These are phyloP conservation scores for Pseudogymnoascus sp. DNA, from an alignment of 2,329 filamentous ascomycete genomes.

Conservation along the genomic window DNA sequence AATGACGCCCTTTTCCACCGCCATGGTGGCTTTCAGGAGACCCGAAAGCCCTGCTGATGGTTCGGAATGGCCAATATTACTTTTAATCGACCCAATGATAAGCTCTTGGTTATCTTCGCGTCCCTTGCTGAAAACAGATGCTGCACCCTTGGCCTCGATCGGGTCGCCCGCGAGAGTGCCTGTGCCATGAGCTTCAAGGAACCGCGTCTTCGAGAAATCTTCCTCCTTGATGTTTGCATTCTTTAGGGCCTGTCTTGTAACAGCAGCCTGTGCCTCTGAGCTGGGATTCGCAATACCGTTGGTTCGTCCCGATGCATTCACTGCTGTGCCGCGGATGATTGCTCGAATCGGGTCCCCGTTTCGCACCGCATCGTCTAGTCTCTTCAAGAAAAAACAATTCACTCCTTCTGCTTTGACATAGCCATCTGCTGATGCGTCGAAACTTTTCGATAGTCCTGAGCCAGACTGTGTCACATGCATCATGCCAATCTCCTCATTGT, in stretches of 20 bases:
- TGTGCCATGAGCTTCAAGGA: slow-evolving; percentile 8
- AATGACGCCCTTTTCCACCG: slow-evolving; percentile 26
- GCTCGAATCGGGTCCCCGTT: slow-evolving; percentile 51
- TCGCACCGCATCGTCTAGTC: slow-evolving; percentile 46
- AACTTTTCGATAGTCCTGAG: slow-evolving; percentile 24
- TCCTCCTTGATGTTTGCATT: slow-evolving; percentile 12
- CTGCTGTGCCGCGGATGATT: slow-evolving; percentile 44
- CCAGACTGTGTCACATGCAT: slow-evolving; percentile 36
- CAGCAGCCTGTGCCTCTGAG: slow-evolving; percentile 32
- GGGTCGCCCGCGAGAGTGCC: slow-evolving; percentile 15
- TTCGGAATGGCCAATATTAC: slow-evolving; percentile 25
- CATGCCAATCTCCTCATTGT: neutral
- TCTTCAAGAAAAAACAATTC: slow-evolving; percentile 52
- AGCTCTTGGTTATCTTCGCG: slow-evolving; percentile 12
- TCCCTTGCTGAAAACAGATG: slow-evolving; percentile 17
- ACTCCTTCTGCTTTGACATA: slow-evolving; percentile 58
- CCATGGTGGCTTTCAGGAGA: slow-evolving; percentile 22
- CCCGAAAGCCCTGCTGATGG: slow-evolving; percentile 18
- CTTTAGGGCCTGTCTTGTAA: neutral
- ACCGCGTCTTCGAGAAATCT: neutral
- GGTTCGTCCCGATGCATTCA: slow-evolving; percentile 50
- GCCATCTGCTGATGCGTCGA: slow-evolving; percentile 51
- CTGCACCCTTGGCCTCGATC: slow-evolving; percentile 9
- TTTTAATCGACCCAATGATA: slow-evolving; percentile 20
- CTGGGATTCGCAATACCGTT: slow-evolving; percentile 49